Conservation (phyloP, 306 rosid genomes). For the Notholithocarpus densiflorus region DNA sequence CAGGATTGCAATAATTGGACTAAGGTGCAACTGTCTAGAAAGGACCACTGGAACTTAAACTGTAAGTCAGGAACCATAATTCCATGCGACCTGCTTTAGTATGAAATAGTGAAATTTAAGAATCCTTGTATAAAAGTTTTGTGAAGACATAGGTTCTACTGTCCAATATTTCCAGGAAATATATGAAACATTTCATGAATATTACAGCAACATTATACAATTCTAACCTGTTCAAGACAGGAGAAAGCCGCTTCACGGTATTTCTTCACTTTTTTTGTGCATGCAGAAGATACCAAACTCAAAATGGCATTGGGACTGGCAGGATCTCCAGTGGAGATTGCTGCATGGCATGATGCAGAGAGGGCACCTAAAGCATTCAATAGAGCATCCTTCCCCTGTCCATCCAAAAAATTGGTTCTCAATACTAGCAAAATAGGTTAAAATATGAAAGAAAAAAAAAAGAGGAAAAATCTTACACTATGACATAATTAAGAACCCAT, state of each 20-base stretch:
- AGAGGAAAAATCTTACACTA: neutral
- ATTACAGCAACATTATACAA: conserved; percentile 14
- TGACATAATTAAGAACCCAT: neutral
- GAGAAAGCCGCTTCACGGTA: conserved; percentile 83
- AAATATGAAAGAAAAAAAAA: neutral
- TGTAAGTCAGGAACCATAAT: neutral
- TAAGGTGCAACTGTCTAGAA: neutral
- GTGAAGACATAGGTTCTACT: neutral
- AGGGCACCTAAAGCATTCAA: conserved; percentile 77
- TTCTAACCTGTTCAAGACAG: conserved; percentile 74
- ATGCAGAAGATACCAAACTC: conserved; percentile 64
- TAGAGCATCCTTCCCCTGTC: conserved; percentile 90
- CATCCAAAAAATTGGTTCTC: conserved; percentile 17
- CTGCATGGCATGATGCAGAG: conserved; percentile 69
- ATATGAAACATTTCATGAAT: conserved; percentile 5
- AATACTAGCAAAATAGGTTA: neutral
- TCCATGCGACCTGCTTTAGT: neutral
- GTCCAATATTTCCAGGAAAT: neutral
- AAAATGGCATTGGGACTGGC: conserved; percentile 62
- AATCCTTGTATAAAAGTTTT: neutral
- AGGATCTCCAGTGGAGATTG: conserved; percentile 54
- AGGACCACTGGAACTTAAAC: neutral
- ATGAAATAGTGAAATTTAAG: neutral
- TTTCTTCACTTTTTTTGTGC: conserved; percentile 73
- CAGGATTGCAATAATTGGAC: neutral